These are phyloP conservation scores for Hypocreales sp. DNA, from an alignment of 2,329 filamentous ascomycete species.

Conservation along the genomic window DNA sequence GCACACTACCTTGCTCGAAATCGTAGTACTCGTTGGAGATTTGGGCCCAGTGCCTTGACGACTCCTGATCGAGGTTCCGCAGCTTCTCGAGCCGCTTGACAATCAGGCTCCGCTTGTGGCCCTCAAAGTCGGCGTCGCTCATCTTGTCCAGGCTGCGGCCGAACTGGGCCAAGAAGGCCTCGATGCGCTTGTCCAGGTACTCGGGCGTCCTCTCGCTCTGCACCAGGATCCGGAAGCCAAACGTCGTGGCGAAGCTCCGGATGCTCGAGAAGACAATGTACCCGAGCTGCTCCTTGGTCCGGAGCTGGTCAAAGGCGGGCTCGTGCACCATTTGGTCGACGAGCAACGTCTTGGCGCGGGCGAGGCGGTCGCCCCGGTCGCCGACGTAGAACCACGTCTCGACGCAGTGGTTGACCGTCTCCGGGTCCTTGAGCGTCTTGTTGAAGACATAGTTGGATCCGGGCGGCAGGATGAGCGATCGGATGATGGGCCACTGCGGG, in stretches of 20 bases:
- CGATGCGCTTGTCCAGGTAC: constrained; percentile 78
- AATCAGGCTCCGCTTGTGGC: constrained; percentile 78
- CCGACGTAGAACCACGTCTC: constrained; percentile 65
- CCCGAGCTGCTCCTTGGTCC: constrained; percentile 93
- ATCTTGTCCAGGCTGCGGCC: constrained; percentile 54
- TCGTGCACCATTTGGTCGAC: constrained; percentile 86
- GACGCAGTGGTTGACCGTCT: constrained; percentile 78
- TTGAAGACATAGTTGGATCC: constrained; percentile 76
- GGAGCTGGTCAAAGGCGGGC: constrained; percentile 83
- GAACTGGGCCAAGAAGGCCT: constrained; percentile 62
- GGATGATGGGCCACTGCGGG: constrained; percentile 63
- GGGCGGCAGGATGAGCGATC: constrained; percentile 61
- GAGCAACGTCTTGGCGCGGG: constrained; percentile 64
- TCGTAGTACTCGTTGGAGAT: constrained; percentile 79
- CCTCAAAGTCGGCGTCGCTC: constrained; percentile 72
- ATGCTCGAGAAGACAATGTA: constrained; percentile 87
- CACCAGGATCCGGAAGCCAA: constrained; percentile 78
- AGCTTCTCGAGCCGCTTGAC: constrained; percentile 79
- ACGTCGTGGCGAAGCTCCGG: constrained; percentile 56
- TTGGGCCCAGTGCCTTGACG: constrained; percentile 67
- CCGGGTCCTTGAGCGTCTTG: constrained; percentile 66
- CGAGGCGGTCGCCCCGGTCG: constrained; percentile 47
- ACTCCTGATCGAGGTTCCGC: constrained; percentile 83
- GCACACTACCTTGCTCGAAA: constrained; percentile 71
- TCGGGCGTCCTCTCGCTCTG: constrained; percentile 78